Evolutionary conservation across 176 grass and related monocot genomes (phyloP), one percentile per base, ranked within the genome.

Genomic region (Lolium rigidum): DNA sequence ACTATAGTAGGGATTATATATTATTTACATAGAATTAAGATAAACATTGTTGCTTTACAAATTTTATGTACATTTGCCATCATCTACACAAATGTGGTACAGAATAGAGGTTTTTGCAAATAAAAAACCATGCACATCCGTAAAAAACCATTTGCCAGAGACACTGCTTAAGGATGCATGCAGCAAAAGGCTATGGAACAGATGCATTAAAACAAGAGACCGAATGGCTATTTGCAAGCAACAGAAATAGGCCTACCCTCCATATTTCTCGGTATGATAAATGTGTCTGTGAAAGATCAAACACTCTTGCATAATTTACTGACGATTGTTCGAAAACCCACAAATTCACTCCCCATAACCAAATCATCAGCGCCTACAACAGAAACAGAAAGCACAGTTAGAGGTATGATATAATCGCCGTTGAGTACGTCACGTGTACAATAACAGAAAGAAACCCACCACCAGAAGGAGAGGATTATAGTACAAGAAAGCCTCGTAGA

Each of bases 281-380:
- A 89, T 99, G 97, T 28, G 93, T 87, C 55, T 96, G 94, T 37
- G 88, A 63, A 87, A 99, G 94, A 94, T 99, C 94, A 90, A 99
- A 99, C 70, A 99, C 87, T 85, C 76, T 93, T 72, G 92, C 80
- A 83, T 96, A 99, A 67, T 86, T 99, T 21, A 96, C 85, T 64
- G 94, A 90, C 78, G 97, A 99, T 77, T 94, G 94, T 0, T 92
- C 79, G 75, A 99, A 99, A 46, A 97, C 94, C 92, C 97, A 99
- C 75, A 99, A 78, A 87, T 97, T 99, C 79, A 99, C 65, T 80
- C 97, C 97, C 97, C 97, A 99, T 12, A 99, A 84, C 97, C 97
- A 99, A 90, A 99, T 93, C 94, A 94, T 94, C 82, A 99, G 83
- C 47, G 94, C 95, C 97, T 99, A 76, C 31, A 90, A 70, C 38